Evolutionary conservation across 192 early-diverging fungal species (phyloP).

Genomic region (Rhizoclosmatium globosum): DNA sequence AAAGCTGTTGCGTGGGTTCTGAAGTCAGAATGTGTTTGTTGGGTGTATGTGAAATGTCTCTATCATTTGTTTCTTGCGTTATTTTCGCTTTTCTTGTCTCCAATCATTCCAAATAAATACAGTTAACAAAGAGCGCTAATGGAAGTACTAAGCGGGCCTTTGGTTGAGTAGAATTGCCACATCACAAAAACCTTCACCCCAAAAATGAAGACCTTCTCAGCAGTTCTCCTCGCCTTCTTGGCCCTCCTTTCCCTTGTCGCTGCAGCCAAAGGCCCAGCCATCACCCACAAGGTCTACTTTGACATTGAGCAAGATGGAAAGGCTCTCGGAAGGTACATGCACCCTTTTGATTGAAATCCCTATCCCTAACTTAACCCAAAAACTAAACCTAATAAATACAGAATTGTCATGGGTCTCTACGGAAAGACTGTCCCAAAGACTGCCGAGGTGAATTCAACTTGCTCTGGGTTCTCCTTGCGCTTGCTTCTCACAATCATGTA

Average conservation of each 20-base stretch:
- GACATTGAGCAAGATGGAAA: constrained; percentile 59
- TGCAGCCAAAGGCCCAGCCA: constrained; percentile 55
- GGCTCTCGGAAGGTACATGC: constrained; percentile 46
- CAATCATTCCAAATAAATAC: neutral
- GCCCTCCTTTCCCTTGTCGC: constrained; percentile 43
- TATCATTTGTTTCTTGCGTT: neutral
- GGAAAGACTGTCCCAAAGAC: constrained; percentile 60
- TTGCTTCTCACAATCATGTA: neutral
- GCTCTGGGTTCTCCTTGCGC: constrained; percentile 73
- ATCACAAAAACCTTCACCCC: neutral
- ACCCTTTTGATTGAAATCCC: neutral
- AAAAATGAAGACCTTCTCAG: constrained; percentile 26
- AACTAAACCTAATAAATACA: neutral
- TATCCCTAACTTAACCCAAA: neutral
- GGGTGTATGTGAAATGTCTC: too few species aligned
- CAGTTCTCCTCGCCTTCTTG: constrained; percentile 41
- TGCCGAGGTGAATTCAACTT: constrained; percentile 76
- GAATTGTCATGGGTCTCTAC: constrained; percentile 59
- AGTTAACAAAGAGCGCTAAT: neutral
- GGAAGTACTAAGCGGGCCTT: too few species aligned
- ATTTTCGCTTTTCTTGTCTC: neutral
- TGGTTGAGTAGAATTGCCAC: too few species aligned
- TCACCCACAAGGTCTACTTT: constrained; percentile 64
- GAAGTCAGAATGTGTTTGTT: too few species aligned
- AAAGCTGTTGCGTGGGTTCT: too few species aligned